phyloP scores from a whole-genome alignment of 2,329 filamentous ascomycete species.

The Raffaelea ambrosiae region DNA sequence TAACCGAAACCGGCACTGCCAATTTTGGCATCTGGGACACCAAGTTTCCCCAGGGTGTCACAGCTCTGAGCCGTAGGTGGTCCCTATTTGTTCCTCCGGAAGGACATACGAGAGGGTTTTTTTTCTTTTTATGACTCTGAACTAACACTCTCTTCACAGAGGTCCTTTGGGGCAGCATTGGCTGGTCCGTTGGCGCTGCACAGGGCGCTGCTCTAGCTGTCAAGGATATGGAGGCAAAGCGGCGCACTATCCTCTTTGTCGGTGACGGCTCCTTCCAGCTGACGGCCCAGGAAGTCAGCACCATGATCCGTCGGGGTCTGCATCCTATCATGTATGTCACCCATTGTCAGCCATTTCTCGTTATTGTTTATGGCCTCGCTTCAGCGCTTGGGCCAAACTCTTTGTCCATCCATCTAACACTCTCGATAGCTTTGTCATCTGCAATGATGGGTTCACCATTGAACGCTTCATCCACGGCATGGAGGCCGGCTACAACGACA shows the following conservation, averaged over 20 bases:
- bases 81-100: too few species aligned
- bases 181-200: slow-evolving; percentile 50
- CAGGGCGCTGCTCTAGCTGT: slow-evolving; percentile 65
- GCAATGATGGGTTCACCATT: slow-evolving; percentile 84
- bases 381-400: too few species aligned
- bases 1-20: slow-evolving; percentile 81
- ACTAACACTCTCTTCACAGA: slow-evolving; percentile 6
- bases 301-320: slow-evolving; percentile 68
- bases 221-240: slow-evolving; percentile 32
- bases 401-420: background rate
- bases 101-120: too few species aligned
- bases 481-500: slow-evolving; percentile 73
- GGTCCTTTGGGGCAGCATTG: slow-evolving; percentile 56
- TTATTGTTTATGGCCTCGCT: background rate
- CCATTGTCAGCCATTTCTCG: too few species aligned
- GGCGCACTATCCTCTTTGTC: slow-evolving; percentile 75
- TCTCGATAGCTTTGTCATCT: slow-evolving; percentile 67
- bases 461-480: slow-evolving; percentile 83
- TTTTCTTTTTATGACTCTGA: too few species aligned
- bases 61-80: slow-evolving; percentile 42
- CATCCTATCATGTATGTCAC: slow-evolving; percentile 62
- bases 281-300: slow-evolving; percentile 75
- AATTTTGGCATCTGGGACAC: slow-evolving; percentile 88
- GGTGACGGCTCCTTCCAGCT: slow-evolving; percentile 83
- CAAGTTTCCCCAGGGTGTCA: slow-evolving; percentile 68